Conservation (phyloP, 768 basidiomycete species). For the Termitomyces sp. region DNA sequence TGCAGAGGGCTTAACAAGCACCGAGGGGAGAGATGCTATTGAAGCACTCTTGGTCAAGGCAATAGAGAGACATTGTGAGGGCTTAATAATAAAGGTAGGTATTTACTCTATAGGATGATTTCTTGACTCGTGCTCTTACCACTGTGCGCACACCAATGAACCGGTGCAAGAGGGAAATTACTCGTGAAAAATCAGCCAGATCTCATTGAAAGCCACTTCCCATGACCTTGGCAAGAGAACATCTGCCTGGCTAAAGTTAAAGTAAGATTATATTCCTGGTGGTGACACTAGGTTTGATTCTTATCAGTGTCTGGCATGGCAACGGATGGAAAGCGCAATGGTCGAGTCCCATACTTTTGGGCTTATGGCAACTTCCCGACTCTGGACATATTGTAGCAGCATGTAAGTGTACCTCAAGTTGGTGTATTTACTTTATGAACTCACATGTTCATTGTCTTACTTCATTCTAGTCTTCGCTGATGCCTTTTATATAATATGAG, state of each 20-base stretch:
- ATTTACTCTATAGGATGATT: too few relatives aligned
- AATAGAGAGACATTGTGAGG: constrained; percentile 78
- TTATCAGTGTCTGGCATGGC: constrained; percentile 85
- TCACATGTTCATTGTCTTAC: background rate
- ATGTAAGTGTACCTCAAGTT: constrained; percentile 89
- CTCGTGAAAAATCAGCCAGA: constrained; percentile 23
- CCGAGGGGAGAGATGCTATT: constrained; percentile 55
- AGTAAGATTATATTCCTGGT: constrained; percentile 86
- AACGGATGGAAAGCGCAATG: constrained; percentile 85
- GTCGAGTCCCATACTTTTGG: constrained; percentile 90
- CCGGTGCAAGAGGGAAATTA: constrained; percentile 29
- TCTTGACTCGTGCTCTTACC: too few relatives aligned
- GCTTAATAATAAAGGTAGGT: constrained; percentile 90
- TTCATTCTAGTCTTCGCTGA: constrained; percentile 71
- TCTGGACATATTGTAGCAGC: constrained; percentile 67
- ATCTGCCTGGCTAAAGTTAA: constrained; percentile 86
- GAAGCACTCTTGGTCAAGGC: constrained; percentile 76
- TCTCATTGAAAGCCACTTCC: constrained; percentile 63
- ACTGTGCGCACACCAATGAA: constrained; percentile 39
- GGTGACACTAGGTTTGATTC: constrained; percentile 71
- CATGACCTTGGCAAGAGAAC: constrained; percentile 86
- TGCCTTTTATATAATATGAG: constrained; percentile 64
- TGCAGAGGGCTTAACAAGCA: constrained; percentile 69
- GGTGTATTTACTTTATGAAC: constrained; percentile 14
- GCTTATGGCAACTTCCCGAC: constrained; percentile 65